Conservation (phyloP, 73 alveolate species). For the Tetrahymena malaccensis region DNA sequence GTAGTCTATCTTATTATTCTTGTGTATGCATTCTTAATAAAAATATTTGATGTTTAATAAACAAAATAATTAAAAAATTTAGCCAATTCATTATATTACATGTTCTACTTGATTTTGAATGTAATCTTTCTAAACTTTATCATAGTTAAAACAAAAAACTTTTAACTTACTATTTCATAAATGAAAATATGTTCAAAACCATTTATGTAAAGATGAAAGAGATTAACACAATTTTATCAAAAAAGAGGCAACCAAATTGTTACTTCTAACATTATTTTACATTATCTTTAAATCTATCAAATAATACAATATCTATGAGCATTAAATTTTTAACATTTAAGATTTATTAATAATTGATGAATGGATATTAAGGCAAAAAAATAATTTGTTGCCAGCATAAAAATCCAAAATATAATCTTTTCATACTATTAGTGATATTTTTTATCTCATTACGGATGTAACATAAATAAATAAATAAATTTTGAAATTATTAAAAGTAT, state of each 20-base stretch:
- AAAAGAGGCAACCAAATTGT: no score
- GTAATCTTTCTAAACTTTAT: no score
- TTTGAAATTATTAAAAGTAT: not conserved
- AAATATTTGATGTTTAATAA: not conserved
- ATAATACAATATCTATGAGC: no score
- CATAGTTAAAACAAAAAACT: no score
- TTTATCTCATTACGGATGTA: not conserved
- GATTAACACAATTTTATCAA: no score
- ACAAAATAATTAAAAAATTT: no score
- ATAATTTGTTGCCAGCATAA: not conserved
- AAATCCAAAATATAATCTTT: not conserved
- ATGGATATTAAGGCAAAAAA: not conserved
- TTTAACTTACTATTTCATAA: no score
- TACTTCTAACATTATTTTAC: no score
- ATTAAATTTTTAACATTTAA: no score
- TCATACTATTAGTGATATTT: not conserved
- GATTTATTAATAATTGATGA: not conserved
- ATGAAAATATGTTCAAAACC: no score
- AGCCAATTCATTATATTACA: not conserved
- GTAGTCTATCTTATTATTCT: not conserved
- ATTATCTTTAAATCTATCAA: no score
- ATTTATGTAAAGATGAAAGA: no score
- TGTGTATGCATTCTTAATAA: not conserved
- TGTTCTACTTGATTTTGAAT: not conserved
- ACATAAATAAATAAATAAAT: not conserved